phyloP scores from a whole-genome alignment of 129 eudicot genomes.

The Rutidosis leptorrhynchoides region DNA sequence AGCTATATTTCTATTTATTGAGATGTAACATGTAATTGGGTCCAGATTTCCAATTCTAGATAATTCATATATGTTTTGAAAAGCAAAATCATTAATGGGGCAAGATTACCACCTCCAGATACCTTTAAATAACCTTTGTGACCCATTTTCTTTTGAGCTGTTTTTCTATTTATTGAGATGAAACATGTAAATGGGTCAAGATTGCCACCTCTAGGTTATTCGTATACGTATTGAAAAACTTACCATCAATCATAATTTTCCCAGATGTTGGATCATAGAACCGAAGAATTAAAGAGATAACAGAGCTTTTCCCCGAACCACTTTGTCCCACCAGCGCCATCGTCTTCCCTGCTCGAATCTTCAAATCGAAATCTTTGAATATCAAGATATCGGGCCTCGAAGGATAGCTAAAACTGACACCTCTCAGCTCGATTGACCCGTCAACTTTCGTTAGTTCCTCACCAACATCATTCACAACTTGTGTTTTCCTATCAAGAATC shows the following conservation, averaged over 20 bases:
- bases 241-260: constrained; percentile 86
- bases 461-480: constrained; percentile 68
- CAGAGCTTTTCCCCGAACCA: constrained; percentile 97
- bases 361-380: constrained; percentile 73
- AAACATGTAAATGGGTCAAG: background rate
- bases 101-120: no score
- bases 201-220: background rate
- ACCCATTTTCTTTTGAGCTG: background rate
- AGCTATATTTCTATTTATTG: background rate
- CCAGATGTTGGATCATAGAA: constrained; percentile 92
- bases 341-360: constrained; percentile 72
- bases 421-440: constrained; percentile 77
- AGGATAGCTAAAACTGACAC: constrained; percentile 90
- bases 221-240: constrained; percentile 21
- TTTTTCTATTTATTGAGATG: background rate
- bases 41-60: background rate
- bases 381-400: constrained; percentile 74
- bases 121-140: no score
- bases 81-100: no score
- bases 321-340: constrained; percentile 98
- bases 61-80: constrained; percentile 1
- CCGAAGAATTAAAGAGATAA: constrained; percentile 70
- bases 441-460: constrained; percentile 78
- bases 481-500: constrained; percentile 78
- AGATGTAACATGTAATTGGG: background rate